These are phyloP conservation scores for Fusarium haematococcum DNA, from an alignment of 2,329 filamentous ascomycete species.

Conservation along the genomic window DNA sequence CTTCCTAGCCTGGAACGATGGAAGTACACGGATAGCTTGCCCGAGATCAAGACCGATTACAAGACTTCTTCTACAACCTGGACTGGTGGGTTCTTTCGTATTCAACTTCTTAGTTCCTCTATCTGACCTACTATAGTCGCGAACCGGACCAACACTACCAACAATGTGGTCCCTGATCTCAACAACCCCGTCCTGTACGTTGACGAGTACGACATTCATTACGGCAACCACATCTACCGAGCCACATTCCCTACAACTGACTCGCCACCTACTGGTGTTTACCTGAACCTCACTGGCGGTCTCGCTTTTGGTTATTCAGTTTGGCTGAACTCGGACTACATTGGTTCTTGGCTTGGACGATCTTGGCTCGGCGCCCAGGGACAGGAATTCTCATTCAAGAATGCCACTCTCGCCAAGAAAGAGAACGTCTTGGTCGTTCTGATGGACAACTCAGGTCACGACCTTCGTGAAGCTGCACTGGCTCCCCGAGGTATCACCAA, in stretches of 20 bases:
- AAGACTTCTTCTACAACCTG: slow-evolving; percentile 57
- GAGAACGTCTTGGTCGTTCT: slow-evolving; percentile 66
- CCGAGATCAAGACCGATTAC: slow-evolving; percentile 59
- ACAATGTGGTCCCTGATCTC: slow-evolving; percentile 58
- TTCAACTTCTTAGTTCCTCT: accelerated
- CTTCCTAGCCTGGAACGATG: slow-evolving; percentile 58
- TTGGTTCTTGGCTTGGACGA: slow-evolving; percentile 67
- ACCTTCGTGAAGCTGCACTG: slow-evolving; percentile 61
- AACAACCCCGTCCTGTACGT: slow-evolving; percentile 68
- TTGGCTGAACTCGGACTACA: slow-evolving; percentile 67
- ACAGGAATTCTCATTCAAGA: slow-evolving; percentile 62
- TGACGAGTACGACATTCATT: slow-evolving; percentile 67
- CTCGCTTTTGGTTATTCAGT: slow-evolving; percentile 67
- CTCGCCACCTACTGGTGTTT: slow-evolving; percentile 55
- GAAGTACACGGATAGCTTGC: slow-evolving; percentile 61
- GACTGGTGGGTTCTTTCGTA: slow-evolving; percentile 47
- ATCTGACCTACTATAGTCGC: slow-evolving; percentile 47
- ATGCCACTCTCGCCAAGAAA: slow-evolving; percentile 56
- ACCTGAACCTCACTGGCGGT: slow-evolving; percentile 65
- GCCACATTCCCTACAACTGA: slow-evolving; percentile 60
- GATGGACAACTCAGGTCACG: slow-evolving; percentile 71
- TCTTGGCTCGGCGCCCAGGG: slow-evolving; percentile 53
- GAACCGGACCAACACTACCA: slow-evolving; percentile 62
- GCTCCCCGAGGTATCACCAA: slow-evolving; percentile 65
- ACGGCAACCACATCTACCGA: slow-evolving; percentile 66